Conservation (phyloP, 371 early-diverging fungal genomes). For the Syncephalastrum contaminatum region DNA sequence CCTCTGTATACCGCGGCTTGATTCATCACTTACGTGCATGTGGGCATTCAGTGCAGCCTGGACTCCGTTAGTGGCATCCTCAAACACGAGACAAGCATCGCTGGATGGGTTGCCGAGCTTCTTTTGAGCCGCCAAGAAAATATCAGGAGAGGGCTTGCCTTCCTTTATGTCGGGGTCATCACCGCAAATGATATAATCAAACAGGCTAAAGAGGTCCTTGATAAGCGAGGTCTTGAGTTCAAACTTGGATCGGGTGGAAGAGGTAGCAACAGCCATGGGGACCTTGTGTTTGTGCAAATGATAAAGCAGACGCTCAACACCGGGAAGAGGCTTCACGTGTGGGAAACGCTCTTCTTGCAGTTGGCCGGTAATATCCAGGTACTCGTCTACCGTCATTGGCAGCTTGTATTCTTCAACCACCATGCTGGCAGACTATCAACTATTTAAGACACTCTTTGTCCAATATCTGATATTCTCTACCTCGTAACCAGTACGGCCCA, state of each 20-base stretch:
- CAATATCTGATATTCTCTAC: slow-evolving; percentile 20
- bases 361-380: slow-evolving; percentile 44
- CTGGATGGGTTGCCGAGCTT: slow-evolving; percentile 50
- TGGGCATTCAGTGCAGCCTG: slow-evolving; percentile 80
- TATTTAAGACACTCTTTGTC: not conserved
- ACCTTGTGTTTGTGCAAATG: slow-evolving; percentile 76
- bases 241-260: slow-evolving; percentile 73
- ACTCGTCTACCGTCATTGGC: slow-evolving; percentile 82
- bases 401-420: slow-evolving; percentile 63
- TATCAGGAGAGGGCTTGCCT: slow-evolving; percentile 91
- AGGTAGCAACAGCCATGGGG: slow-evolving; percentile 91
- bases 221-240: slow-evolving; percentile 73
- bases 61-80: slow-evolving; percentile 86
- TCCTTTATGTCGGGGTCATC: slow-evolving; percentile 76
- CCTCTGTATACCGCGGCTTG: not conserved
- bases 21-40: slow-evolving; percentile 64
- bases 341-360: slow-evolving; percentile 62
- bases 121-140: slow-evolving; percentile 75
- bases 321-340: slow-evolving; percentile 63
- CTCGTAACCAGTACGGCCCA: slow-evolving; percentile 74
- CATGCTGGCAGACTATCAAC: slow-evolving; percentile 62
- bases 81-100: slow-evolving; percentile 86
- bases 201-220: slow-evolving; percentile 72
- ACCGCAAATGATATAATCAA: slow-evolving; percentile 82
- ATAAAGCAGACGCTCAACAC: slow-evolving; percentile 71